Conservation (phyloP, 306 rosid genomes). For the Sicyos edulis region DNA sequence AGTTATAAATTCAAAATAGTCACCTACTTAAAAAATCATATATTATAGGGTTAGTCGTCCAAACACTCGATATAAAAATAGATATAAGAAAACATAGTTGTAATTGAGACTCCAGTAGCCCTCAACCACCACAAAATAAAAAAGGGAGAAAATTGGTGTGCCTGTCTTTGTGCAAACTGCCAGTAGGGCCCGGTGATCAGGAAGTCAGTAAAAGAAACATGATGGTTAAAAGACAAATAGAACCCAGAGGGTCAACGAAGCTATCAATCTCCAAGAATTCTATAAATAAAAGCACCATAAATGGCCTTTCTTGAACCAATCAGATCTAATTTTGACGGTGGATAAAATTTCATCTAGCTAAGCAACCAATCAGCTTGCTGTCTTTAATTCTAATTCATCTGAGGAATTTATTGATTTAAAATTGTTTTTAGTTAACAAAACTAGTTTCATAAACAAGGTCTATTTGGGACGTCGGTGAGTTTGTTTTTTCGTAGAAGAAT, state of each 20-base stretch:
- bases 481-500: too few species aligned
- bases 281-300: neutral
- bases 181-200: conserved; percentile 1
- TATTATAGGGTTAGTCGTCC: neutral
- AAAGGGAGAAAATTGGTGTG: neutral
- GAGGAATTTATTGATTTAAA: neutral
- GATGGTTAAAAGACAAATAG: neutral
- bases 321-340: neutral
- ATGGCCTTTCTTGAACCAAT: neutral
- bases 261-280: too few species aligned
- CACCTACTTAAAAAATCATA: too few species aligned
- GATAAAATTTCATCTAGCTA: neutral
- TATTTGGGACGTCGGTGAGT: neutral
- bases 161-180: neutral
- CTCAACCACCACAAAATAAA: neutral
- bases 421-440: neutral
- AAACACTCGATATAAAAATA: neutral
- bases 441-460: neutral
- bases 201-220: neutral
- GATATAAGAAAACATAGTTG: neutral
- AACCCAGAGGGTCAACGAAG: too few species aligned
- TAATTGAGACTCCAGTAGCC: neutral
- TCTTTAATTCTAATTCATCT: neutral
- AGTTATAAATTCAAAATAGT: neutral
- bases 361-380: neutral